These are phyloP conservation scores for Leishmania tropica DNA, from an alignment of 208 protist genomes.

Conservation along the genomic window DNA sequence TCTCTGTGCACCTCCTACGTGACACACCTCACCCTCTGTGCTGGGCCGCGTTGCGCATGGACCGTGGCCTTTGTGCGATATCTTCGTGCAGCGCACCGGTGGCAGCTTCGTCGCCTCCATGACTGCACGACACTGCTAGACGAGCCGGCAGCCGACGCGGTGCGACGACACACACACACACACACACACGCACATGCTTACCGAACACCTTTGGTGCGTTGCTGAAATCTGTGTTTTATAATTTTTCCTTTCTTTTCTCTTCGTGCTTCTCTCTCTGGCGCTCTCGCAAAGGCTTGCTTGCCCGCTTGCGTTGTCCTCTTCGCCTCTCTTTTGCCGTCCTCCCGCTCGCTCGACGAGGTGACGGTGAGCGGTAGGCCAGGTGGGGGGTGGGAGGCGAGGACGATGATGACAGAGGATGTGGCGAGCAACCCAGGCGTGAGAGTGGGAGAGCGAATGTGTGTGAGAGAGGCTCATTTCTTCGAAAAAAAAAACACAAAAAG, in stretches of 20 bases:
- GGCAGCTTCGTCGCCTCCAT: not conserved
- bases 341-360: not conserved
- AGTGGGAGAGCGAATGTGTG: not conserved
- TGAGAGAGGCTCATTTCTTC: not conserved
- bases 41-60: not conserved
- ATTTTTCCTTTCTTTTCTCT: not conserved
- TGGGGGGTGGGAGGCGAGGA: not conserved
- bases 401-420: not conserved
- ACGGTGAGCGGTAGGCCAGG: not conserved
- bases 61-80: not conserved
- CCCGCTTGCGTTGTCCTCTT: not conserved
- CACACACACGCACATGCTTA: no score
- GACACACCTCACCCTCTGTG: not conserved
- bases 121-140: no score
- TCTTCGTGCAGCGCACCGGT: not conserved
- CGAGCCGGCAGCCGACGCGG: no score
- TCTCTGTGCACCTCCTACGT: not conserved
- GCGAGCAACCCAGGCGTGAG: not conserved
- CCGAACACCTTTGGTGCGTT: not conserved
- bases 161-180: no score
- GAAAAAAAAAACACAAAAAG: not conserved
- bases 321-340: not conserved
- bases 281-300: not conserved
- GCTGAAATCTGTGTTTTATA: not conserved
- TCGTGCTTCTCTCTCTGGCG: not conserved